Percentiles rank a stretch among this genome's conserved stretches.
phyloP scores from a whole-genome alignment of 352 stramenopile genomes.

The Phytophthora aleatoria region DNA sequence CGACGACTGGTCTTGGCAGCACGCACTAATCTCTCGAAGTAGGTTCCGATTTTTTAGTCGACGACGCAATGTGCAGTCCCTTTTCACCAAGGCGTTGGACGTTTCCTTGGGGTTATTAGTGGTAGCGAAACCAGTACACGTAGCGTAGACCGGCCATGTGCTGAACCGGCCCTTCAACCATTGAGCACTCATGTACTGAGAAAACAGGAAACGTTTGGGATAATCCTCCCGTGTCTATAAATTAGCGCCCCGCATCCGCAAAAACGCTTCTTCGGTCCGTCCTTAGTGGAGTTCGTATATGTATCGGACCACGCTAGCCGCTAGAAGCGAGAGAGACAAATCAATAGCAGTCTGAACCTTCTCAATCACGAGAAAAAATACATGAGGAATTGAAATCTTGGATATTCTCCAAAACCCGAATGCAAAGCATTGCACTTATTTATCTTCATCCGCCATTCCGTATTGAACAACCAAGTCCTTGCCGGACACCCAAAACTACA shows the following conservation, averaged over 20 bases:
- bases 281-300: slow-evolving; percentile 17
- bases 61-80: not conserved
- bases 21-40: not conserved
- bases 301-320: not conserved
- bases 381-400: slow-evolving; percentile 8
- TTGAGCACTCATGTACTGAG: not conserved
- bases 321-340: not conserved
- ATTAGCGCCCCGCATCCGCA: not conserved
- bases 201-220: not conserved
- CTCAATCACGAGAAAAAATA: slow-evolving; percentile 17
- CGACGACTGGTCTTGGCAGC: not conserved
- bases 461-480: slow-evolving; percentile 2
- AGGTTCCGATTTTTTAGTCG: not conserved
- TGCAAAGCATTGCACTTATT: slow-evolving; percentile 4
- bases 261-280: not conserved
- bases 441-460: slow-evolving; percentile 4
- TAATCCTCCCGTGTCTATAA: not conserved
- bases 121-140: not conserved
- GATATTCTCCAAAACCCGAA: not conserved
- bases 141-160: not conserved
- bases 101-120: not conserved
- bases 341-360: not conserved
- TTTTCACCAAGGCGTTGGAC: not conserved
- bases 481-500: not conserved
- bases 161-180: not conserved